Base-by-base conservation (phyloP, 1,139 yeast genomes). In the Suzukiozyma palmioleophila region DNA sequence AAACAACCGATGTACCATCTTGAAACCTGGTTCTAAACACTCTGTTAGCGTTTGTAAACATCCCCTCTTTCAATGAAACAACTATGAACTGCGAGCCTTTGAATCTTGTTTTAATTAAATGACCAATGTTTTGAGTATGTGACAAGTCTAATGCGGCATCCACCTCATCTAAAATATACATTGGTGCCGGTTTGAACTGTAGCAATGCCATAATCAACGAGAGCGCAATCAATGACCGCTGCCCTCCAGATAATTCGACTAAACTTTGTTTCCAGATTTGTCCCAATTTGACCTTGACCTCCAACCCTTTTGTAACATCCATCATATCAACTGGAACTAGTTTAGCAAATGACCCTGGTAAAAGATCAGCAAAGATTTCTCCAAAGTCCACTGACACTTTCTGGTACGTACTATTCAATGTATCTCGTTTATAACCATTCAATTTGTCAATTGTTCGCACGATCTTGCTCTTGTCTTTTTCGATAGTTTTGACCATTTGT, bases 41-140 rank as follows among this genome's bases (percentile, higher is more conserved):
- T 45, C 96, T 73, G 57, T 94, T 94, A 11, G 98, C 99, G 63
- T 94, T 94, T 21, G 96, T 84, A 57, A 92, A 94, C 96, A 94
- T 88, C 12, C 97, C 98, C 59, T 94, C 98, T 58, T 94, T 94
- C 64, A 94, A 78, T 24, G 96, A 86, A 14, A 94, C 98, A 40
- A 94, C 95, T 49, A 94, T 90, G 56, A 94, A 94, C 58, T 94
- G 99, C 2, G 97, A 84, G 0, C 96, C 97, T 58, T 86, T 84
- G 63, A 94, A 94, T 51, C 96, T 71, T 0, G 97, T 90, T 64
- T 90, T 92, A 60, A 94, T 92, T 56, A 94, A 71, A 56, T 89
- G 96, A 4, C 99, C 99, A 54, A 94, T 92, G 54, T 92, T 92
- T 60, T 94, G 97, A 1, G 99, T 94, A 59, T 94, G 99, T 40